Percentiles rank a stretch among this genome's conserved stretches.
These are phyloP conservation scores for Toxoplasma gondii DNA, from an alignment of 169 alveolate genomes.

Conservation along the genomic window DNA sequence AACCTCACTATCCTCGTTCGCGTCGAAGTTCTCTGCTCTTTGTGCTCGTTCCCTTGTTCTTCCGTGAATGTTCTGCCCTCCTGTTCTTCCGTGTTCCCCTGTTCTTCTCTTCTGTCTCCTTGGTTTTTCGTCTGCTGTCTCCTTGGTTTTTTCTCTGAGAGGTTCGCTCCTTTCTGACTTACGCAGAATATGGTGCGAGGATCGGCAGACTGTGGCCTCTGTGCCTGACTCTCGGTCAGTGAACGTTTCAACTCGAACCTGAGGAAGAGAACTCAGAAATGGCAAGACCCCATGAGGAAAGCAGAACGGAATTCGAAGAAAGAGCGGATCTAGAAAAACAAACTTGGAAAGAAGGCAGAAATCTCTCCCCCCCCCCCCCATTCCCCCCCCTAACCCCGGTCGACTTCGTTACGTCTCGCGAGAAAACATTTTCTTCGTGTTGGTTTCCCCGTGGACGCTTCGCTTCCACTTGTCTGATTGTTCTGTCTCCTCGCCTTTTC, in stretches of 20 bases:
- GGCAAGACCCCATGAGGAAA: conserved; percentile 34
- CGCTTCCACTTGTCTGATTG: no score
- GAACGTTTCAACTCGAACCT: conserved; percentile 78
- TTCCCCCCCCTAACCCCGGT: no score
- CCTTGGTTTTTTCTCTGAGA: no score
- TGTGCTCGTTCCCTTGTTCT: not conserved
- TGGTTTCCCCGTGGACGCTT: no score
- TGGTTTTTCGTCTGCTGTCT: no score
- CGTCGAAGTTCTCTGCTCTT: not conserved
- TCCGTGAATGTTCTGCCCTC: not conserved
- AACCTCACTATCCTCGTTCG: no score
- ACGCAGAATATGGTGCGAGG: conserved; percentile 84
- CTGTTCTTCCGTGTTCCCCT: not conserved
- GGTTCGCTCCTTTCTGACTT: no score
- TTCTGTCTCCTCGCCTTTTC: no score
- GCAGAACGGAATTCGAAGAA: not conserved
- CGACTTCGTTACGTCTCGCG: no score
- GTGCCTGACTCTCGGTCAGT: conserved; percentile 66
- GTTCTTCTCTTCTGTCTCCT: no score
- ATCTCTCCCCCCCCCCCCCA: no score
- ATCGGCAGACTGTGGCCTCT: conserved; percentile 75
- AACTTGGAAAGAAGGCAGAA: not conserved
- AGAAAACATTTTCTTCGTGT: no score
- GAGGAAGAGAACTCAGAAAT: conserved; percentile 78
- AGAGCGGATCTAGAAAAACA: not conserved